Evolutionary conservation across 441 rosid genomes (phyloP), one percentile per base, ranked within the genome.

Genomic region (Lepidium campestre): DNA sequence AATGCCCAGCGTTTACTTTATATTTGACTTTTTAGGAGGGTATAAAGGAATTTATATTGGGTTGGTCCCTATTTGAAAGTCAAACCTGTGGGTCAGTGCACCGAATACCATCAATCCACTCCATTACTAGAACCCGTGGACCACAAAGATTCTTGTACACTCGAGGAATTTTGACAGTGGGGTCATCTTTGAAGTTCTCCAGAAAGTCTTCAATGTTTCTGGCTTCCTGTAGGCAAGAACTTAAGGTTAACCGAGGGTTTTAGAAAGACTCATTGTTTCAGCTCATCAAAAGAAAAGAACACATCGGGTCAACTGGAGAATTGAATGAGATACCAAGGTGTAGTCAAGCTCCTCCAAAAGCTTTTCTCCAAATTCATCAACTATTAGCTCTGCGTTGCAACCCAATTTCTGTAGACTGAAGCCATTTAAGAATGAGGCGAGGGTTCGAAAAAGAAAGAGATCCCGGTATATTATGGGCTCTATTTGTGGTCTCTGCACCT

Each of bases 331-430:
- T 93, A 93, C 97, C 97, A 88, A 78, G 66, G 96, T 93, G 80
- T 90, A 93, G 78, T 88, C 98, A 64, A 93, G 93, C 87, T 93
- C 98, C 83, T 93, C 98, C 87, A 90, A 74, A 67, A 93, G 92
- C 72, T 93, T 93, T 72, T 93, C 97, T 65, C 97, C 97, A 79
- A 90, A 93, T 79, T 88, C 98, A 80, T 93, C 96, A 62, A 93
- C 98, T 69, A 93, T 86, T 62, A 93, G 85, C 80, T 90, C 98
- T 42, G 97, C 87, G 70, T 93, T 93, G 83, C 97, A 93, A 55
- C 98, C 98, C 75, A 93, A 68, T 73, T 90, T 93, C 81, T 88
- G 87, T 60, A 90, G 61, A 64, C 98, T 90, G 62, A 93, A 80
- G 58, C 90, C 97, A 72, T 93, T 93, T 67, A 90, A 80, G 78